phyloP scores from a whole-genome alignment of 768 basidiomycete species.

The Mrakia frigida region DNA sequence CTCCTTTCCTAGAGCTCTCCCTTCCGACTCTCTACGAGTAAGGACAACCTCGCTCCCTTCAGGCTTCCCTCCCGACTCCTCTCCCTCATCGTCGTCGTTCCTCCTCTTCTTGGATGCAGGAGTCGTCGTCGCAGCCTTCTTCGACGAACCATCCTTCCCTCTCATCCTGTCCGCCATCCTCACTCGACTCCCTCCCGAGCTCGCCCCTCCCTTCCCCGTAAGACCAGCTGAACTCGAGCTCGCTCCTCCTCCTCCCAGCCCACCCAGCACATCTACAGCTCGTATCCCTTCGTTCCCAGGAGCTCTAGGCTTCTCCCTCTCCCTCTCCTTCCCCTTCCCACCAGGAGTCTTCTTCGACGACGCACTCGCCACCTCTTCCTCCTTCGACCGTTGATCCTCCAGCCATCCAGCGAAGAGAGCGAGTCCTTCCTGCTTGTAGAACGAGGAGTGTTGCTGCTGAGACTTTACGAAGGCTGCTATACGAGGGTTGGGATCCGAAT shows the following conservation, averaged over 20 bases:
- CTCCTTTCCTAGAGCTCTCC: not conserved
- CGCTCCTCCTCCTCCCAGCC: not conserved
- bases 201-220: not conserved
- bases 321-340: not conserved
- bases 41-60: slow-evolving; percentile 14
- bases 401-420: slow-evolving; percentile 17
- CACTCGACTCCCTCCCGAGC: not conserved
- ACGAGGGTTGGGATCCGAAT: not conserved
- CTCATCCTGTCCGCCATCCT: slow-evolving; percentile 25
- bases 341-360: not conserved
- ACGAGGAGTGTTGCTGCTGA: slow-evolving; percentile 11
- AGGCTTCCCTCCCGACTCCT: not conserved
- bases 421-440: slow-evolving; percentile 19
- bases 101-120: not conserved
- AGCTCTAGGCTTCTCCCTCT: not conserved
- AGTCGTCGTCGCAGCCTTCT: not conserved
- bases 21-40: slow-evolving; percentile 1
- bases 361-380: not conserved
- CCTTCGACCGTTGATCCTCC: not conserved
- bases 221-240: not conserved
- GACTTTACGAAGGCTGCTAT: slow-evolving; percentile 14
- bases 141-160: slow-evolving; percentile 15
- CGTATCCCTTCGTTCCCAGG: slow-evolving; percentile 6
- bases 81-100: not conserved
- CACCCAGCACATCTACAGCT: slow-evolving; percentile 11